Conservation (phyloP, 352 stramenopile species). For the Phytophthora foliorum region DNA sequence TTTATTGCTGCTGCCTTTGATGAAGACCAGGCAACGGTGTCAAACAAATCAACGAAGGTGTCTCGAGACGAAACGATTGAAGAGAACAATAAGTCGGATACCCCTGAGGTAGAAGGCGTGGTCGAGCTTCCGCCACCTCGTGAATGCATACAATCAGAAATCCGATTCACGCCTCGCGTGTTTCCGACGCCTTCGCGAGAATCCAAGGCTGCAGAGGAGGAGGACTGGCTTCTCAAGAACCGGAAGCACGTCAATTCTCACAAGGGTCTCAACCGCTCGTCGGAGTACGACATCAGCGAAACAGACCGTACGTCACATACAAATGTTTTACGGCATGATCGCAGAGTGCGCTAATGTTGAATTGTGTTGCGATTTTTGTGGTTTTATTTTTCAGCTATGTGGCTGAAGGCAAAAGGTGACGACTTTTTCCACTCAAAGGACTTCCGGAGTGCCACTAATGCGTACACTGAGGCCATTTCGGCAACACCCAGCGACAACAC, state of each 20-base stretch:
- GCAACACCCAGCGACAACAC: conserved; percentile 42
- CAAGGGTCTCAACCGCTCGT: conserved; percentile 58
- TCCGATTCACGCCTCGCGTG: conserved; percentile 80
- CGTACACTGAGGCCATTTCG: conserved; percentile 71
- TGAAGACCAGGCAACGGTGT: neutral
- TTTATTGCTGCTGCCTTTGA: conserved; percentile 7
- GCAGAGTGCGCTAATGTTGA: neutral
- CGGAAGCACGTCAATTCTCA: conserved; percentile 82
- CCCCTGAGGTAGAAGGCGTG: conserved; percentile 8
- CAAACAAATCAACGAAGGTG: neutral
- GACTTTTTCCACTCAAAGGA: conserved; percentile 83
- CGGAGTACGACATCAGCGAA: conserved; percentile 86
- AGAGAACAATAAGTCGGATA: neutral
- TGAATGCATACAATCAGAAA: conserved; percentile 52
- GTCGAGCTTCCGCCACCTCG: conserved; percentile 56
- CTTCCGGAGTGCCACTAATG: conserved; percentile 74
- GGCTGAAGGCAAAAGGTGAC: conserved; percentile 89
- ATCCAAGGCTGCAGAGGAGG: conserved; percentile 84
- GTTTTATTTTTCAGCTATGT: conserved; percentile 59
- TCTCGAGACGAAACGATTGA: conserved; percentile 25
- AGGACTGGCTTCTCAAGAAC: conserved; percentile 89
- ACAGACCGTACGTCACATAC: conserved; percentile 67
- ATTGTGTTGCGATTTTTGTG: neutral
- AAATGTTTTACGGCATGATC: neutral
- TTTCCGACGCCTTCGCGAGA: conserved; percentile 84